phyloP scores from a whole-genome alignment of 148 eudicot species.

The Polygonum maritimum region DNA sequence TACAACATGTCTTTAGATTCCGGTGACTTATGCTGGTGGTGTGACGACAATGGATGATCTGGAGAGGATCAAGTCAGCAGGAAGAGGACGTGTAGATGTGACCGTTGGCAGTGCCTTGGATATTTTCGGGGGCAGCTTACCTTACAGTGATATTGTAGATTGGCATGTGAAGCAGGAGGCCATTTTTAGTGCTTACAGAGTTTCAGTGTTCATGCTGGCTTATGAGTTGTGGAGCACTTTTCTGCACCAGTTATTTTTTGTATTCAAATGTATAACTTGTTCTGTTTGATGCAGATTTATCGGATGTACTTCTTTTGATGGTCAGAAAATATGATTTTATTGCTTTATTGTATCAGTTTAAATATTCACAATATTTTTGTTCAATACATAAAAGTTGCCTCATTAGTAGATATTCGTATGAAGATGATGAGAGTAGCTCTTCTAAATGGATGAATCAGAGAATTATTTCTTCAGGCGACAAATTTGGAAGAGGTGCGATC shows the following conservation, averaged over 20 bases:
- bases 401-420: neutral
- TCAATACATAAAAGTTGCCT: too few species aligned
- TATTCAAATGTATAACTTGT: neutral
- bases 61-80: conserved; percentile 77
- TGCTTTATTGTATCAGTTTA: too few species aligned
- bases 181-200: neutral
- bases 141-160: conserved; percentile 71
- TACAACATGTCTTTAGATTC: conserved; percentile 40
- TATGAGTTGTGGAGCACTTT: neutral
- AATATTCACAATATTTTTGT: too few species aligned
- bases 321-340: neutral
- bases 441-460: conserved; percentile 15
- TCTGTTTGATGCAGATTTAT: neutral
- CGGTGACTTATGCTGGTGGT: conserved; percentile 98
- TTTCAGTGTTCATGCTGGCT: neutral
- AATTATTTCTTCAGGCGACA: conserved; percentile 18
- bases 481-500: conserved; percentile 18
- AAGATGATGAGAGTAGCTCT: neutral
- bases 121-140: conserved; percentile 74
- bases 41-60: conserved; percentile 72
- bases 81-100: conserved; percentile 72
- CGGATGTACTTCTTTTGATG: neutral
- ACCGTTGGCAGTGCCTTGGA: conserved; percentile 97
- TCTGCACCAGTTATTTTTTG: neutral
- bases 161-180: conserved; percentile 63